Evolutionary conservation across 164 flowering plant species (phyloP), one percentile per base, ranked within the genome.

Genomic region (Santalum album): DNA sequence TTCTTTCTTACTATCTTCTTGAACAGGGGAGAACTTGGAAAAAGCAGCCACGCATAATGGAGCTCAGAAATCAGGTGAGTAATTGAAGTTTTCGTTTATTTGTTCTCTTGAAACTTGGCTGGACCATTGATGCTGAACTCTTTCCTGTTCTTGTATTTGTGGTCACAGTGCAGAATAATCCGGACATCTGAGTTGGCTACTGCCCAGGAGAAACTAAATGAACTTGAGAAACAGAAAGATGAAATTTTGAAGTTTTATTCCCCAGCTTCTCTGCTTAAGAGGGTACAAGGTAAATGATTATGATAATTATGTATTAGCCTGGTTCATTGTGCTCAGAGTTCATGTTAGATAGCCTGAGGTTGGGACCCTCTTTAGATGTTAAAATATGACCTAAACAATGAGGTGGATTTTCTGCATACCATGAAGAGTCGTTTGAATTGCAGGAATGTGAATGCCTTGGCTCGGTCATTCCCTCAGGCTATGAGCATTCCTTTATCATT

Each of bases 171-270:
- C 68, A 76, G 83, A 67, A 85, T 92, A 12, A 92, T 92, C 36
- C 77, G 99, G 40, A 89, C 96, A 53, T 80, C 91, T 17, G 99
- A 92, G 65, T 64, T 92, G 27, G 99, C 99, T 67, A 69, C 96
- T 51, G 92, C 99, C 39, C 81, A 78, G 73, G 96, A 92, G 72
- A 85, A 74, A 63, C 55, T 87, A 23, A 70, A 75, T 67, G 96
- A 83, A 39, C 74, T 92, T 15, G 90, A 87, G 63, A 75, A 61
- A 45, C 76, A 73, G 56, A 89, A 82, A 62, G 90, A 83, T 46
- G 90, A 89, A 52, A 70, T 63, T 17, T 48, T 85, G 56, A 87
- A 71, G 63, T 63, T 61, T 20, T 84, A 71, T 60, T 82, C 99
- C 27, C 91, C 97, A 3, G 65, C 73, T 7, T 77, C 78, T 9